Conservation (phyloP, 2,329 filamentous ascomycete species). For the Monosporascus sp. region DNA sequence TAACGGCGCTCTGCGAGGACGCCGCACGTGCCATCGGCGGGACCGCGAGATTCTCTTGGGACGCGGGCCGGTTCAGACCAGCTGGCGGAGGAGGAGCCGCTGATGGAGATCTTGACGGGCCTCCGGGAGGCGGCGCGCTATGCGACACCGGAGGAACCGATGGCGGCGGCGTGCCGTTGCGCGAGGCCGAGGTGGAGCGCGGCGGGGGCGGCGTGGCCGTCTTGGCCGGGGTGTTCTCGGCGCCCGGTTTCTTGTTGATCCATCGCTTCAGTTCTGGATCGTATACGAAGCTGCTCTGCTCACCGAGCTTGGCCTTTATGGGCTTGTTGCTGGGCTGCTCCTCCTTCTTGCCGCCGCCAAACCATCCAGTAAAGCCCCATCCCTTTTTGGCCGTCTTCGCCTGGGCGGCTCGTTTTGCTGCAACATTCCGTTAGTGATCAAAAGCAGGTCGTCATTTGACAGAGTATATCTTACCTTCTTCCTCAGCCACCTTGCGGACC, state of each 20-base stretch:
- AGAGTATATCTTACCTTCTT: slow-evolving; percentile 51
- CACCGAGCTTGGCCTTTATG: slow-evolving; percentile 90
- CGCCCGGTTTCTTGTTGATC: slow-evolving; percentile 90
- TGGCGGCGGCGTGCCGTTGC: slow-evolving; percentile 47
- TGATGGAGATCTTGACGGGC: slow-evolving; percentile 15
- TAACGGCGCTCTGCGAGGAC: slow-evolving; percentile 40
- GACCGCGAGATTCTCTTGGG: slow-evolving; percentile 31
- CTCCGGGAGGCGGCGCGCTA: slow-evolving; percentile 9
- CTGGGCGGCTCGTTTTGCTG: slow-evolving; percentile 57
- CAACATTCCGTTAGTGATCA: slow-evolving; percentile 10
- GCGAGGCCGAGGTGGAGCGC: slow-evolving; percentile 52
- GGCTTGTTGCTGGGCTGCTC: slow-evolving; percentile 53
- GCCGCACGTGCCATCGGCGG: slow-evolving; percentile 43
- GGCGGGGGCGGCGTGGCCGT: slow-evolving; percentile 76
- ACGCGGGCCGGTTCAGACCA: slow-evolving; percentile 29
- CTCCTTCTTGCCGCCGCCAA: slow-evolving; percentile 66
- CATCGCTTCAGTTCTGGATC: slow-evolving; percentile 96
- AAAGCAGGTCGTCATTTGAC: background rate
- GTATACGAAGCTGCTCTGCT: slow-evolving; percentile 88
- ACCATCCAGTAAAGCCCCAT: slow-evolving; percentile 84
- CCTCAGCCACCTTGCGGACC: slow-evolving; percentile 77
- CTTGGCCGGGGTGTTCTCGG: slow-evolving; percentile 54
- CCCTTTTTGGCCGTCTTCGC: slow-evolving; percentile 55
- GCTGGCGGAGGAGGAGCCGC: slow-evolving; percentile 20
- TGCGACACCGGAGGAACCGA: slow-evolving; percentile 22